phyloP scores from a whole-genome alignment of 176 grass and related monocot species.

The Hordeum vulgare region DNA sequence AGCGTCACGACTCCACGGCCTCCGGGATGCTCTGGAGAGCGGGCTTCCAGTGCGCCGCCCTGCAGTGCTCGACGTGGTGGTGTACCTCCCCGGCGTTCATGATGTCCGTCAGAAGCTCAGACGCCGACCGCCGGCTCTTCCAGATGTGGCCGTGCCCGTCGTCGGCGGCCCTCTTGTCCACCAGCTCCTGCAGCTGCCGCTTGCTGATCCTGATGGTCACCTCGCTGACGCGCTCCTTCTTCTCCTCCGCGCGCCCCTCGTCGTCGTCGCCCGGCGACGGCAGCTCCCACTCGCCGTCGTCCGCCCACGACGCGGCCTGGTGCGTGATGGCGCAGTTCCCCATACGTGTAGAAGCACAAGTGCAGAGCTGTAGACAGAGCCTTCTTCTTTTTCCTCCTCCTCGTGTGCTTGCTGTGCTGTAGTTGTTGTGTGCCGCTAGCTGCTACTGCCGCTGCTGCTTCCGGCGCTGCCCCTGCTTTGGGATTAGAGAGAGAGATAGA shows the following conservation, averaged over 20 bases:
- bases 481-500: not conserved
- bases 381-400: not conserved
- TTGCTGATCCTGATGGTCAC: conserved; percentile 67
- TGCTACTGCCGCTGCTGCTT: not conserved
- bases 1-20: conserved; percentile 27
- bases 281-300: conserved; percentile 56
- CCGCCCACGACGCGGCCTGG: conserved; percentile 45
- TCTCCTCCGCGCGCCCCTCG: not conserved
- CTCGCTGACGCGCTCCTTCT: conserved; percentile 7
- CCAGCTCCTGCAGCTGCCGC: conserved; percentile 50
- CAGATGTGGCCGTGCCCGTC: not conserved
- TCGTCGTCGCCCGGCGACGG: not conserved
- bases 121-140: conserved; percentile 14
- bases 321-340: conserved; percentile 55
- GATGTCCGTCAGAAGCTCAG: conserved; percentile 47
- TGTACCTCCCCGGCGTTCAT: conserved; percentile 51
- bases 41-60: conserved; percentile 44
- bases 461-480: not conserved
- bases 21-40: conserved; percentile 61
- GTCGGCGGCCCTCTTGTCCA: conserved; percentile 20
- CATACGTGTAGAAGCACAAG: not conserved
- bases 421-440: not conserved
- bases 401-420: not conserved
- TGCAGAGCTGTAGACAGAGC: not conserved
- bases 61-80: conserved; percentile 29